Base-by-base conservation (phyloP, 148 eudicot genomes). In the Camellia sinensis region DNA sequence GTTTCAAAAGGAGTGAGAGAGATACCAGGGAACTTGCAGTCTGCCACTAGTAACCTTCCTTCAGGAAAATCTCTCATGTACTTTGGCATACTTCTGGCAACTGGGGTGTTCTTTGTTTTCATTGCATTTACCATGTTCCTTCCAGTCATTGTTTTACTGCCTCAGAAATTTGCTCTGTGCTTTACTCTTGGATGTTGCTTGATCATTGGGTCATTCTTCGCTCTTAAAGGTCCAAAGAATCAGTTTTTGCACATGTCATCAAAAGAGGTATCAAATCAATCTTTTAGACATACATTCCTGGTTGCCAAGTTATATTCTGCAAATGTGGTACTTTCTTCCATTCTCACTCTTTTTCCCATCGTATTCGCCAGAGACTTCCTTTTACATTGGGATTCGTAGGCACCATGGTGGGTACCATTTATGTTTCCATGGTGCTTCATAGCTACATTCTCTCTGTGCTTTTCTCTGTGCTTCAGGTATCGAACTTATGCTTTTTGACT, bases 381-480 rank as follows among this genome's bases (percentile, higher is more conserved):
- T 92, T 96, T 63, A 93, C 99, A n/a, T 15, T 96, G 84, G 99
- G 94, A 79, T 93, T 96, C 79, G 83, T 96, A 10, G 93, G 90
- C 66, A 90, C 97, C 82, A 91, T 93, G 99, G 79, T 88, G 76
- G 98, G 99, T 52, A 96, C 99, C 71, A 84, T 96, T 75, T 96
- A 96, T 75, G 99, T 96, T 71, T 96, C 99, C 74, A 96, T 96
- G 99, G 97, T 90, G 87, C 97, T 96, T 66, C 99, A 96, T 79
- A 96, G 99, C 88, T 96, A 96, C 83, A 72, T 96, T 68, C 89
- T 96, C 48, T 93, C 99, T 0, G 99, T 96, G 76, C 84, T 93
- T 78, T 96, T 96, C 79, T 90, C 99, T 45, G 92, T 88, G 67
- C 85, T 96, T 81, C 99, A 96, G 99, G 99, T 96, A 89, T 69